A percentile compares a stretch with the other conserved stretches of the same genome.
Conservation (phyloP, 1,139 yeast genomes). For the Geotrichum citri-aurantii region DNA sequence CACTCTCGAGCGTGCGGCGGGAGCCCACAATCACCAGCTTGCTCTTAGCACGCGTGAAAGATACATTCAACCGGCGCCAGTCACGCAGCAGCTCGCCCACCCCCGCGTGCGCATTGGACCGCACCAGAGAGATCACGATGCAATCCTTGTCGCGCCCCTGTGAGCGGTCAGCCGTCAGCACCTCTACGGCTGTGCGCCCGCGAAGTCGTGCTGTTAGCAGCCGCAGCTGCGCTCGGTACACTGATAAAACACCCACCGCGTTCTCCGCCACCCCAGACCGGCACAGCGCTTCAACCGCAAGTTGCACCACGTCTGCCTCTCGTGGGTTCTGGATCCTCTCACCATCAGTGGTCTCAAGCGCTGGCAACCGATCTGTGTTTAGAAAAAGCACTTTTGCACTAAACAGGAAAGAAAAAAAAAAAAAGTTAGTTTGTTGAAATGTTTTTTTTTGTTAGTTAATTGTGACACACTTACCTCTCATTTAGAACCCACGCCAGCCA, state of each 20-base stretch:
- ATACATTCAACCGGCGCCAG: slow-evolving; percentile 90
- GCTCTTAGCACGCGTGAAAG: slow-evolving; percentile 83
- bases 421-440: not conserved
- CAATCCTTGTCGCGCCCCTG: slow-evolving; percentile 96
- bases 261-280: slow-evolving; percentile 54
- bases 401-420: not conserved
- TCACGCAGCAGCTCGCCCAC: slow-evolving; percentile 80
- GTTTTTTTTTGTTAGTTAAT: not conserved
- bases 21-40: slow-evolving; percentile 75
- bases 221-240: slow-evolving; percentile 75
- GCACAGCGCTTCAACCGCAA: slow-evolving; percentile 55
- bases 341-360: slow-evolving; percentile 50
- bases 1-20: slow-evolving; percentile 51
- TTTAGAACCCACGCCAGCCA: slow-evolving; percentile 48
- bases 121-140: slow-evolving; percentile 76
- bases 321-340: slow-evolving; percentile 66
- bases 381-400: slow-evolving; percentile 58
- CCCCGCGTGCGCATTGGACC: slow-evolving; percentile 62
- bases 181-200: slow-evolving; percentile 29
- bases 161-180: slow-evolving; percentile 88
- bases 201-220: slow-evolving; percentile 46
- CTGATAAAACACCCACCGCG: slow-evolving; percentile 80
- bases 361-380: slow-evolving; percentile 63
- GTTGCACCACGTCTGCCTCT: slow-evolving; percentile 63
- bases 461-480: slow-evolving; percentile 33